phyloP scores from a whole-genome alignment of 176 grass and related monocot species.

The Typha latifolia region DNA sequence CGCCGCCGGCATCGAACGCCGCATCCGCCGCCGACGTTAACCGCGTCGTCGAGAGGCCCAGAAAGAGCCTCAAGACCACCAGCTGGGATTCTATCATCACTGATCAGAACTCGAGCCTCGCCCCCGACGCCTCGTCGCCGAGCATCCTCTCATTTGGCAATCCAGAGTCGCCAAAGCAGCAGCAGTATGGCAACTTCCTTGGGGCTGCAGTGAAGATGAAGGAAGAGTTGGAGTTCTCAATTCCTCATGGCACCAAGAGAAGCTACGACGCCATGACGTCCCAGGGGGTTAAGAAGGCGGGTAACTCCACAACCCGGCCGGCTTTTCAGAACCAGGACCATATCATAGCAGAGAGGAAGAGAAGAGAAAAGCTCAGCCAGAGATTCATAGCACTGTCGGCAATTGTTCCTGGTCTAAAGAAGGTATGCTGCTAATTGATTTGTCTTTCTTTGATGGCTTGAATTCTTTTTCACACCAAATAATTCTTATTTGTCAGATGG shows the following conservation, averaged over 20 bases:
- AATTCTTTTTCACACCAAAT: not conserved
- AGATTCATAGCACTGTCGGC: constrained; percentile 28
- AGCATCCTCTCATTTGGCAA: constrained; percentile 21
- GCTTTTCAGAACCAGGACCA: constrained; percentile 17
- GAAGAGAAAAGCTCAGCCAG: constrained; percentile 28
- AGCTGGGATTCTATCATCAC: constrained; percentile 20
- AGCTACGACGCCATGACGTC: not conserved
- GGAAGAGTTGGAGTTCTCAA: constrained; percentile 9
- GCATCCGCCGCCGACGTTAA: not conserved
- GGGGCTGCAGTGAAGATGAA: constrained; percentile 8
- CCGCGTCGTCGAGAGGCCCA: not conserved
- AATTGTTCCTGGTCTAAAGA: constrained; percentile 28
- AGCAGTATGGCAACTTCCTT: not conserved
- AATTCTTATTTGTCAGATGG: constrained; percentile 25
- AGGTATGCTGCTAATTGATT: constrained; percentile 14
- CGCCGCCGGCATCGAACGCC: not conserved
- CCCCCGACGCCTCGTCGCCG: not conserved
- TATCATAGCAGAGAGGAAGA: constrained; percentile 27
- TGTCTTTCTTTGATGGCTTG: not conserved
- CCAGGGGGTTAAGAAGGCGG: not conserved
- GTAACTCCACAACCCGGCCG: not conserved
- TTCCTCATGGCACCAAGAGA: not conserved
- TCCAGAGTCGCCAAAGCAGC: not conserved
- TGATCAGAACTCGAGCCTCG: not conserved
- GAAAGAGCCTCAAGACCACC: constrained; percentile 14